Percentiles rank a stretch among this genome's conserved stretches.
Evolutionary conservation across 2,329 filamentous ascomycete species (phyloP).

Genomic region (Fusarium sp.): DNA sequence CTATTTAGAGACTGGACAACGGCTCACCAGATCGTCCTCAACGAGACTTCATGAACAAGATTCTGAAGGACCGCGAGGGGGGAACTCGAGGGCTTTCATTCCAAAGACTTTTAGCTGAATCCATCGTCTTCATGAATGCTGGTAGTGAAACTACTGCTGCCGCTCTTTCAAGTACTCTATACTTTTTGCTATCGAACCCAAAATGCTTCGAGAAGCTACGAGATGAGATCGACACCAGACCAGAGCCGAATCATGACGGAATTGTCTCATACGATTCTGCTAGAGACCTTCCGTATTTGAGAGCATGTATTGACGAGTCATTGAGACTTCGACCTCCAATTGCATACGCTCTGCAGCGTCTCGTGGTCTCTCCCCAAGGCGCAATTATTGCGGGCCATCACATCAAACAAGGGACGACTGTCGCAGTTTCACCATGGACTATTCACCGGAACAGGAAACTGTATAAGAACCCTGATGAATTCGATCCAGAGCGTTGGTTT

Average conservation of each 20-base stretch:
- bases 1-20: background rate
- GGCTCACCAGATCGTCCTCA: background rate
- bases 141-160: background rate
- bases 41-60: background rate
- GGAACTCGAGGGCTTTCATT: background rate
- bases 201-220: background rate
- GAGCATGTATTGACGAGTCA: background rate
- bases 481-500: background rate
- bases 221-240: background rate
- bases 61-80: background rate
- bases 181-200: background rate
- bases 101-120: background rate
- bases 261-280: background rate
- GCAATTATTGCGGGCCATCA: background rate
- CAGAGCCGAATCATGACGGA: background rate
- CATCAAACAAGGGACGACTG: background rate
- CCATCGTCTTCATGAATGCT: background rate
- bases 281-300: background rate
- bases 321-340: background rate
- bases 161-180: background rate
- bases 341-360: background rate
- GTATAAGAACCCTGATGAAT: background rate
- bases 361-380: background rate
- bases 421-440: background rate
- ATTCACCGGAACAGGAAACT: background rate